Evolutionary conservation across 352 stramenopile genomes (phyloP).

Genomic region (Globisporangium splendens): DNA sequence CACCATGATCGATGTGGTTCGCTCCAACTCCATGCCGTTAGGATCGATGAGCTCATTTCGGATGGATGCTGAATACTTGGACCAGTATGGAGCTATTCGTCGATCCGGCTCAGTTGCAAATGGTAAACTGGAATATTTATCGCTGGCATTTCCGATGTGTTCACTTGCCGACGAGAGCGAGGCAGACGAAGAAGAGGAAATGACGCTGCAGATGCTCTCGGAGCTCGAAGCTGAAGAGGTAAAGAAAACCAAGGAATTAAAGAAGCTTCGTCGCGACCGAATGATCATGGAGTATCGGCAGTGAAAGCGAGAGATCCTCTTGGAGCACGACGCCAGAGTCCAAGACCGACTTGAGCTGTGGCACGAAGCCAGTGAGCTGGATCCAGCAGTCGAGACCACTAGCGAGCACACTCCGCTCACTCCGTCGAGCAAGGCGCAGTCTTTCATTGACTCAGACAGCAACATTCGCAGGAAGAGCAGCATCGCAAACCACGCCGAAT

Average conservation of each 20-base stretch:
- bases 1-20: slow-evolving; percentile 9
- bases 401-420: slow-evolving; percentile 17
- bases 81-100: slow-evolving; percentile 38
- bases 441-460: slow-evolving; percentile 30
- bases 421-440: slow-evolving; percentile 22
- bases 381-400: slow-evolving; percentile 29
- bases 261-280: slow-evolving; percentile 19
- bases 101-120: slow-evolving; percentile 28
- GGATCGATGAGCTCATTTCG: slow-evolving; percentile 19
- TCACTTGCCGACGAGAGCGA: not conserved
- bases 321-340: slow-evolving; percentile 14
- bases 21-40: slow-evolving; percentile 8
- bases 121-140: slow-evolving; percentile 17
- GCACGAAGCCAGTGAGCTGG: slow-evolving; percentile 23
- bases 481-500: not conserved
- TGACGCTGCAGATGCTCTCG: not conserved
- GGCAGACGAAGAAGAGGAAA: not conserved
- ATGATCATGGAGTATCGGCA: slow-evolving; percentile 20
- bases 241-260: slow-evolving; percentile 5
- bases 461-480: slow-evolving; percentile 30
- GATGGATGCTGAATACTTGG: slow-evolving; percentile 34
- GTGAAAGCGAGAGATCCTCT: slow-evolving; percentile 23
- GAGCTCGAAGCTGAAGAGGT: slow-evolving; percentile 2
- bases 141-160: not conserved
- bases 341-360: slow-evolving; percentile 27